These are phyloP conservation scores for Botrytis paeoniae DNA, from an alignment of 2,329 filamentous ascomycete genomes.

Conservation along the genomic window DNA sequence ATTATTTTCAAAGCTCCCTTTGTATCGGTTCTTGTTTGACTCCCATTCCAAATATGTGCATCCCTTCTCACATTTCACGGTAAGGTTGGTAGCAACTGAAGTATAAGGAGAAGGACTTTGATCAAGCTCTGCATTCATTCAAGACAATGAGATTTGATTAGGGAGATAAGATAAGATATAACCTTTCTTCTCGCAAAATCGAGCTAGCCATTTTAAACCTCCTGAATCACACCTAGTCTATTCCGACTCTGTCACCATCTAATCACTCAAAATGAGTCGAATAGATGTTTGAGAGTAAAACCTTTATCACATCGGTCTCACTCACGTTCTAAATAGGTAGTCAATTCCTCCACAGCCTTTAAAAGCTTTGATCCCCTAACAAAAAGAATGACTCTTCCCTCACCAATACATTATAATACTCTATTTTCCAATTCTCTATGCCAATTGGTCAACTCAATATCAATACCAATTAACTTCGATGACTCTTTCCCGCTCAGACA, in stretches of 20 bases:
- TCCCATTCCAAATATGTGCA: not conserved
- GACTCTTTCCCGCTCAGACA: not conserved
- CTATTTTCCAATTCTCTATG: not conserved
- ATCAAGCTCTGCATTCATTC: not conserved
- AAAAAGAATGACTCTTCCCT: not conserved
- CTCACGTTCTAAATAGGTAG: not conserved
- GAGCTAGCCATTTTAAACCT: not conserved
- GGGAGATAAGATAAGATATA: not conserved
- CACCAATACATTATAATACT: not conserved
- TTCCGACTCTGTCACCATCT: not conserved
- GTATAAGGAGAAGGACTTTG: not conserved
- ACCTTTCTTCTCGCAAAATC: not conserved
- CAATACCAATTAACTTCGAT: not conserved
- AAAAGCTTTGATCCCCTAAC: not conserved
- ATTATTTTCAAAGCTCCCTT: not conserved
- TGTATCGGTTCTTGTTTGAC: not conserved
- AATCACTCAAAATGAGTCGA: not conserved
- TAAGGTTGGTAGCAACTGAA: not conserved
- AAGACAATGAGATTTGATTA: not conserved
- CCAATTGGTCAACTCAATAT: not conserved
- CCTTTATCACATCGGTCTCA: not conserved
- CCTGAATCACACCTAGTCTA: not conserved
- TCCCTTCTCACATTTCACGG: not conserved
- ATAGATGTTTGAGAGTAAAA: not conserved
- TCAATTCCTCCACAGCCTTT: not conserved